phyloP scores from a whole-genome alignment of 768 basidiomycete species.

The Sutorius australiensis region DNA sequence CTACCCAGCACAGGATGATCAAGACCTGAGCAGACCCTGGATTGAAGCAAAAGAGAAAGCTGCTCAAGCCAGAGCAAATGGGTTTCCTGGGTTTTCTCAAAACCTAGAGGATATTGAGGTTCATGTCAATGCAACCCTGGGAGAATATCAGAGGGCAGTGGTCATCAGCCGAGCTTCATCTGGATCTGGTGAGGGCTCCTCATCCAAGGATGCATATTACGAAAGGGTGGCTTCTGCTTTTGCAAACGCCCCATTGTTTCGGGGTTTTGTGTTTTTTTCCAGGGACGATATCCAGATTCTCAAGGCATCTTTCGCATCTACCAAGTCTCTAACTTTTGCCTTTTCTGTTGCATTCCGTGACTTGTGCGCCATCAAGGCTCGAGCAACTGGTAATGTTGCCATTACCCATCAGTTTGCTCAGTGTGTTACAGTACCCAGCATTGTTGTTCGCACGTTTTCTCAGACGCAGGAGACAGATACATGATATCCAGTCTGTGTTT shows the following conservation, averaged over 20 bases:
- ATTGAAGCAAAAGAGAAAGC: constrained; percentile 19
- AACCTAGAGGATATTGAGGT: constrained; percentile 40
- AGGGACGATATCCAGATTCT: constrained; percentile 35
- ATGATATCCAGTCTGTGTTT: background rate
- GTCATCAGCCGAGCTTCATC: background rate
- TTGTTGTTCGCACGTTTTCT: constrained; percentile 20
- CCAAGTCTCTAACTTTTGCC: constrained; percentile 35
- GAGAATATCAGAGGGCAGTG: constrained; percentile 16
- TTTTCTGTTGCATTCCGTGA: constrained; percentile 52
- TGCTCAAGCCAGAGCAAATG: background rate
- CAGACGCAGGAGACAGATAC: constrained; percentile 8
- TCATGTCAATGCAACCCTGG: constrained; percentile 34
- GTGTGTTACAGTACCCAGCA: constrained; percentile 17
- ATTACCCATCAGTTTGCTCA: constrained; percentile 25
- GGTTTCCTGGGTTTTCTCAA: constrained; percentile 17
- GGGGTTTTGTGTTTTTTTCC: constrained; percentile 19
- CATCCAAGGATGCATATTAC: background rate
- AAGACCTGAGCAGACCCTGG: constrained; percentile 41
- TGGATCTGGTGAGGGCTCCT: background rate
- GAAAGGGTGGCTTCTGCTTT: constrained; percentile 28
- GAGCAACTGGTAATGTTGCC: constrained; percentile 25
- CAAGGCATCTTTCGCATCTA: constrained; percentile 59
- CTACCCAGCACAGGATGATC: constrained; percentile 8
- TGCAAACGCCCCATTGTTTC: constrained; percentile 25
- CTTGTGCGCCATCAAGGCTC: constrained; percentile 56